These are phyloP conservation scores for Micractinium sp. DNA, from an alignment of 139 green algal species.

Conservation along the genomic window DNA sequence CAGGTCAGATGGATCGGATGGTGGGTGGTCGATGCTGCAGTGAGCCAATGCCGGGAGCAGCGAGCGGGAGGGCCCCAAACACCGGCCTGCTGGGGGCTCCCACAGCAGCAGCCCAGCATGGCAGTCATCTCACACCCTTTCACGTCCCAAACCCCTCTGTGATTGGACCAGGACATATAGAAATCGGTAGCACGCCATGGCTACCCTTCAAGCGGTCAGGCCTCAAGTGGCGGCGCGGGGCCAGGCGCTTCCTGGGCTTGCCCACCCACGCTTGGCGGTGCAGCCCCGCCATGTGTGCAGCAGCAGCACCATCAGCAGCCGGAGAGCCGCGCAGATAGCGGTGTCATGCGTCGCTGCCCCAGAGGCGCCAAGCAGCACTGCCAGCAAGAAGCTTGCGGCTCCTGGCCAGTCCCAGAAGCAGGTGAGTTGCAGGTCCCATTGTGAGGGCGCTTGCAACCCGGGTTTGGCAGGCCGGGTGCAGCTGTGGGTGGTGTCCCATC, in stretches of 20 bases:
- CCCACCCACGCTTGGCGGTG: too few relatives aligned
- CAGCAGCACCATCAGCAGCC: neutral
- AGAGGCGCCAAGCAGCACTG: neutral
- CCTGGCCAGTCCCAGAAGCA: slow-evolving; percentile 20
- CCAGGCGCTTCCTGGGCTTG: too few relatives aligned
- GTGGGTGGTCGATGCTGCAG: too few relatives aligned
- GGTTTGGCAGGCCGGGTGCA: neutral
- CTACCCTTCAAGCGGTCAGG: too few relatives aligned
- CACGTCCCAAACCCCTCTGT: neutral
- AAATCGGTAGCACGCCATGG: too few relatives aligned
- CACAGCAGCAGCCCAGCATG: neutral
- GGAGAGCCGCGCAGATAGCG: neutral
- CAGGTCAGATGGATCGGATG: neutral
- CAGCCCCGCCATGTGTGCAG: neutral
- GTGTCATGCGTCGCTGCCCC: slow-evolving; percentile 1
- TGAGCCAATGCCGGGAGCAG: too few relatives aligned
- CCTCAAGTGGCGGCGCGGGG: too few relatives aligned
- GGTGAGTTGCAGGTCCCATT: neutral
- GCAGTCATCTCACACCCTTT: neutral
- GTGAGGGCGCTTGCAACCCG: neutral
- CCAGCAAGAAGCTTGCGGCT: neutral
- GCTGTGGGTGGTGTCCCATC: neutral
- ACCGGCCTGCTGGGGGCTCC: neutral
- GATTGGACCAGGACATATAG: too few relatives aligned
- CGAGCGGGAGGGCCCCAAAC: too few relatives aligned